phyloP scores from a whole-genome alignment of 345 rosid species.

The Rhizophora apiculata region DNA sequence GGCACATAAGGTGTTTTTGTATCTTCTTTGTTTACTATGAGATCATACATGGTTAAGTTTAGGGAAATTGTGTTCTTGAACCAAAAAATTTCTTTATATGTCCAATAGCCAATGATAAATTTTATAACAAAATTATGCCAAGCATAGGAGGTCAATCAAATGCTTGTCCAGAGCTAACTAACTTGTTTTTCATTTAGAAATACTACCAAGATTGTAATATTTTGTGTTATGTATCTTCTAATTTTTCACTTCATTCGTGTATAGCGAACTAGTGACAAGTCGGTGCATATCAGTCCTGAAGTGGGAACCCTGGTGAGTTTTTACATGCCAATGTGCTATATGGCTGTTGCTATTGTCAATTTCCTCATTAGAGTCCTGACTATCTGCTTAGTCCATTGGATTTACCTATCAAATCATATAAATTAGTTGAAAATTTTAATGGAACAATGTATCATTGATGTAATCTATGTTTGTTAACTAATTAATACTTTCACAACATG shows the following conservation, averaged over 20 bases:
- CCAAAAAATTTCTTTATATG: not conserved
- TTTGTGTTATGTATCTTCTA: not conserved
- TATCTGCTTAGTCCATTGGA: slow-evolving; percentile 1
- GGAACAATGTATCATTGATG: not conserved
- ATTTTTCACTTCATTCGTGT: slow-evolving; percentile 13
- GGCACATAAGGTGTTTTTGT: not conserved
- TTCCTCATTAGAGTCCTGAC: not conserved
- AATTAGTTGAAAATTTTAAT: not conserved
- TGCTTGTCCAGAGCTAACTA: not conserved
- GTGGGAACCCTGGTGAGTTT: slow-evolving; percentile 77
- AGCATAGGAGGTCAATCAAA: not conserved
- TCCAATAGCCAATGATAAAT: not conserved
- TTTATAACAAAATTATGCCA: not conserved
- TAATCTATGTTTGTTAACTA: not conserved
- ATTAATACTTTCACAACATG: slow-evolving; percentile 4
- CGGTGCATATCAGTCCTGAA: slow-evolving; percentile 43
- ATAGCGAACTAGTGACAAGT: slow-evolving; percentile 63
- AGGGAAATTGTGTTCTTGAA: not conserved
- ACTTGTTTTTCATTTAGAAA: not conserved
- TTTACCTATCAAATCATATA: not conserved
- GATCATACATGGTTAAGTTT: not conserved
- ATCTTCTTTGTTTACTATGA: not conserved
- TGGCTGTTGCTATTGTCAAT: not conserved
- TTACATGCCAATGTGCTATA: slow-evolving; percentile 8
- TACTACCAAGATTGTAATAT: not conserved